Evolutionary conservation across 2,329 filamentous ascomycete genomes (phyloP), one percentile per base, ranked within the genome.

Genomic region (Huntiella abstrusa): DNA sequence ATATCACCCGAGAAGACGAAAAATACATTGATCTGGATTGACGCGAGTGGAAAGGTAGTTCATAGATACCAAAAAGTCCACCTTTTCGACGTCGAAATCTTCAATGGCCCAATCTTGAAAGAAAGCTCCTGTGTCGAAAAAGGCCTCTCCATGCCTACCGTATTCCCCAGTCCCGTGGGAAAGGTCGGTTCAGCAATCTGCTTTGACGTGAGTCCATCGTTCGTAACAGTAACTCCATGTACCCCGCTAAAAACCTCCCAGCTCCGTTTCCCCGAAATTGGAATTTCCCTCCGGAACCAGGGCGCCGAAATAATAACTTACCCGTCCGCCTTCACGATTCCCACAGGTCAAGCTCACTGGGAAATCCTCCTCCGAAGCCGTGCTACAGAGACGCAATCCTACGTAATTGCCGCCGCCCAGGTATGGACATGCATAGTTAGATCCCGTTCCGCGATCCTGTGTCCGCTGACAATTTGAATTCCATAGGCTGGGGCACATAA

Each of bases 351-450:
- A 48, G 83, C 83, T 1, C 88, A 95, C 62, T 96, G 88, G 88
- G 77, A 85, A 56, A 67, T 75, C 2, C 64, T 96, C 4, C 65
- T 95, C 11, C 69, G 83, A 22, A 77, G 84, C 3, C 69, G 88
- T 41, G 88, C 88, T 7, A 84, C 95, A 50, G 88, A 95, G 66
- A 85, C 80, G 13, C 83, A 95, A 62, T 76, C 77, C 47, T 96
- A 83, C 66, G 78, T 95, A 2, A 65, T 95, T 51, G 88, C 87
- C 7, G 79, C 87, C 1, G 88, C 86, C 35, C 87, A 95, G 61
- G 60, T 61, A 40, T 11, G 36, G 6, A n/a, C n/a, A 13, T 7
- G 8, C 19, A 12, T 46, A 15, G 11, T 19, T 19, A 28, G 4
- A 28, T 28, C 22, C 22, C 6, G 2, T 40, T 12, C 13, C 13